Evolutionary conservation across 2,329 filamentous ascomycete genomes (phyloP), one percentile per base, ranked within the genome.

Genomic region (Colletotrichum shisoi): DNA sequence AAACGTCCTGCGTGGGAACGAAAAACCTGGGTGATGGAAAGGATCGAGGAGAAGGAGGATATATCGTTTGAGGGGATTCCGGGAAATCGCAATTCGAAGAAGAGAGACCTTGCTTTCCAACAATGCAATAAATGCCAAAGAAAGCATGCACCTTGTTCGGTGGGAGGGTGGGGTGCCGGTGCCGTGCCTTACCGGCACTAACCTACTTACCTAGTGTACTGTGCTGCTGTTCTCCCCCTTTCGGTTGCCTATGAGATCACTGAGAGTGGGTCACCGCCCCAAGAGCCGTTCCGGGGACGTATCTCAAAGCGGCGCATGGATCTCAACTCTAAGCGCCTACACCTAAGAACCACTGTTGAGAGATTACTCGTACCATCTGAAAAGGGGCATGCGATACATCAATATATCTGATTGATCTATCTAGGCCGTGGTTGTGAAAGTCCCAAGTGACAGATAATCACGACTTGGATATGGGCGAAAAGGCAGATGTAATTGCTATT

Each of bases 231-330:
- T 17, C 34, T 21, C n/a, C 46, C 54, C 64, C 64, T 67, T 59
- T 67, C 61, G 64, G 64, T 64, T 67, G 64, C 64, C 40, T 46
- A 49, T 67, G 64, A 67, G 64, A 67, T 67, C 64, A 67, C 53
- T 53, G 37, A 2, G 15, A 44, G 34, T 37, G 60, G 60, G 53
- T 42, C 64, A 61, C 48, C 37, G 13, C 53, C 31, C 31, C 53
- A 45, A 42, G 19, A 21, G 40, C 27, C 21, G 9, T 34, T 42
- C 17, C 21, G 24, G 60, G 53, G 63, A 67, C 60, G 60, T 63
- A 56, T 52, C 44, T 42, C 13, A 56, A 12, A 37, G 19, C 17
- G 34, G 13, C 15, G 21, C 31, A 7, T 34, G 31, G 31, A 34
- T 34, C 31, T 34, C 31, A 34, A 34, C 31, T 34, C 27, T 31